Evolutionary conservation across 1,284 basidiomycete genomes (phyloP).

Genomic region (Afroboletus lepidellus): DNA sequence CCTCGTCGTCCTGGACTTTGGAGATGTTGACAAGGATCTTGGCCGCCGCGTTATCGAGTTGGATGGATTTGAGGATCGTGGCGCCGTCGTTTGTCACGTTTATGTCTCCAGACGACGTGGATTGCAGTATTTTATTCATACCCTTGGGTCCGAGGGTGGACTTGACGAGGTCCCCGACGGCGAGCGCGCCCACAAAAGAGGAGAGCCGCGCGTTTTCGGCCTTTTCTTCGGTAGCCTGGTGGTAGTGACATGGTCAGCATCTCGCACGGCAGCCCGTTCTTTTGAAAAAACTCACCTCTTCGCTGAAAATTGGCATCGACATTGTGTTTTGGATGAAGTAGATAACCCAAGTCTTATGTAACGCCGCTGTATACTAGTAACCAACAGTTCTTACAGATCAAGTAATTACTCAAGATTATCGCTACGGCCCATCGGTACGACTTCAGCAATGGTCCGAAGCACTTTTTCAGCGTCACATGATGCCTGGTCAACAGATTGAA

Average conservation of each 20-base stretch:
- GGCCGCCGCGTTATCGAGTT: conserved; percentile 97
- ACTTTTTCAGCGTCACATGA: conserved; percentile 56
- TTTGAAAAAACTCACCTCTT: conserved; percentile 33
- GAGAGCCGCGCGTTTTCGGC: conserved; percentile 99
- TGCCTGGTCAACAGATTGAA: conserved; percentile 59
- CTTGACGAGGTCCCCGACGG: conserved; percentile 96
- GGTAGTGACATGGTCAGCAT: conserved; percentile 11
- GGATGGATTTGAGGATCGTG: conserved; percentile 96
- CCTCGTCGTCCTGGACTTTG: conserved; percentile 99
- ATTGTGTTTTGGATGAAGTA: conserved; percentile 25
- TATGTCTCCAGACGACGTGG: conserved; percentile 87
- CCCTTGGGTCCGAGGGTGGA: conserved; percentile 97
- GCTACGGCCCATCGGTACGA: conserved; percentile 1
- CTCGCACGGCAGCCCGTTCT: neutral
- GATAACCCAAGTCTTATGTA: too few species aligned
- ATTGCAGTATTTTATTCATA: conserved; percentile 96
- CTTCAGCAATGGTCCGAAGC: conserved; percentile 49
- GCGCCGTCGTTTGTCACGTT: conserved; percentile 99
- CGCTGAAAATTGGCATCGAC: conserved; percentile 48
- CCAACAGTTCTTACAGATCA: too few species aligned
- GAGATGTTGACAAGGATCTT: conserved; percentile 99
- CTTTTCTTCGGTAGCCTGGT: conserved; percentile 95
- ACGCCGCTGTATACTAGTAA: too few species aligned
- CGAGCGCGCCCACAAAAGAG: conserved; percentile 96
- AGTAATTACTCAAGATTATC: too few species aligned